Evolutionary conservation across 2,329 filamentous ascomycete species (phyloP).

Genomic region (Neocatenulostroma microsporum): DNA sequence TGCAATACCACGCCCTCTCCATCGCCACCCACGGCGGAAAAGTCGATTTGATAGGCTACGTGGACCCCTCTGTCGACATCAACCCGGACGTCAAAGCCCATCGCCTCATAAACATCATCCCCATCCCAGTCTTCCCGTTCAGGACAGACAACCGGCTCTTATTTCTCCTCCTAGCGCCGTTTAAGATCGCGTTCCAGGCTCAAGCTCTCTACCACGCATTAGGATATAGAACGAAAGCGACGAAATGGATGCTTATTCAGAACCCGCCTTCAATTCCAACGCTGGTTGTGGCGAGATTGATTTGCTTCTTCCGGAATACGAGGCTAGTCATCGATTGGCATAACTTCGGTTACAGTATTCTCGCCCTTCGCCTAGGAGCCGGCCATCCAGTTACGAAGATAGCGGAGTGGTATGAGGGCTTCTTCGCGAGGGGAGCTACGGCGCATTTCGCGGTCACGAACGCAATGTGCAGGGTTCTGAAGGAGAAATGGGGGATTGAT

Average conservation of each 20-base stretch:
- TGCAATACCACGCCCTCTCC: conserved; percentile 97
- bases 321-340: conserved; percentile 93
- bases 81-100: conserved; percentile 68
- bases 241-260: conserved; percentile 79
- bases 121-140: conserved; percentile 63
- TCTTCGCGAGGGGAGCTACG: conserved; percentile 59
- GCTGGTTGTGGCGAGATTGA: conserved; percentile 63
- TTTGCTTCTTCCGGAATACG: conserved; percentile 70
- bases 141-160: conserved; percentile 61
- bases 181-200: conserved; percentile 81
- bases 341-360: conserved; percentile 94
- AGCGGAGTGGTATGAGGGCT: conserved; percentile 68
- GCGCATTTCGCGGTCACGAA: conserved; percentile 82
- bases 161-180: conserved; percentile 68
- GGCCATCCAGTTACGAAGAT: conserved; percentile 68
- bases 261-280: conserved; percentile 95
- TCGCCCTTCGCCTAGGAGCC: conserved; percentile 57
- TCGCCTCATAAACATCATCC: conserved; percentile 60
- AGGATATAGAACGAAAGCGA: conserved; percentile 63
- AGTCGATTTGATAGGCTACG: conserved; percentile 61
- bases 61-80: conserved; percentile 40
- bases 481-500: conserved; percentile 55
- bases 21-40: conserved; percentile 72
- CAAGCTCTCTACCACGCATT: conserved; percentile 63
- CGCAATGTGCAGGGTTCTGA: conserved; percentile 74